Conservation (phyloP, 2,329 filamentous ascomycete genomes). For the Kalmusia sp. region DNA sequence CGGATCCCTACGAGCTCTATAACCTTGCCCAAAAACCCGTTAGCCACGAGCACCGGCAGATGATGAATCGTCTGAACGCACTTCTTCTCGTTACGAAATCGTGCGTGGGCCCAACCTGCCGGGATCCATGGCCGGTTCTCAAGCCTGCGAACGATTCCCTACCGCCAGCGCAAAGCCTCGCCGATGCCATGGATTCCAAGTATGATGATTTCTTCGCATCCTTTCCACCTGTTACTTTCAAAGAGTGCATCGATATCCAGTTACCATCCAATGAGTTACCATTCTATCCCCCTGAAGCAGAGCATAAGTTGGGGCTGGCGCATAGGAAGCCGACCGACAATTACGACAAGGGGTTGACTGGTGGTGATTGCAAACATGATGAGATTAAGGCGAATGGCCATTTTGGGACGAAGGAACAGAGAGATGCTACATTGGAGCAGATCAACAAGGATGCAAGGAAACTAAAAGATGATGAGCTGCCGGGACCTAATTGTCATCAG, state of each 20-base stretch:
- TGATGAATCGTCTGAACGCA: conserved; percentile 54
- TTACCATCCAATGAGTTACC: neutral
- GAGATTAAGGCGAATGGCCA: too few relatives aligned
- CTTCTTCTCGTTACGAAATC: conserved; percentile 67
- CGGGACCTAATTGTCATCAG: too few relatives aligned
- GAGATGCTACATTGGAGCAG: too few relatives aligned
- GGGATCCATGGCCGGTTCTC: conserved; percentile 63
- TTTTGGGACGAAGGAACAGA: too few relatives aligned
- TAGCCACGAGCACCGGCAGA: neutral
- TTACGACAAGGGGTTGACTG: too few relatives aligned
- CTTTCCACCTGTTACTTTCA: conserved; percentile 59
- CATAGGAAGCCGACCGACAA: too few relatives aligned
- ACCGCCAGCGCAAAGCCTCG: conserved; percentile 55
- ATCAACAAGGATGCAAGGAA: too few relatives aligned
- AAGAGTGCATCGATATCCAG: conserved; percentile 48
- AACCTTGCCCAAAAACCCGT: neutral
- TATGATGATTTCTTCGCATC: conserved; percentile 62
- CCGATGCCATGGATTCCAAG: conserved; percentile 55
- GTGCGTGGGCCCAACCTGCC: conserved; percentile 62
- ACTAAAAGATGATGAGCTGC: too few relatives aligned
- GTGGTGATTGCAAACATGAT: too few relatives aligned
- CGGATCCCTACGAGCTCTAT: conserved; percentile 1
- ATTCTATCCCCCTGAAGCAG: too few relatives aligned
- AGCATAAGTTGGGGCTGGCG: too few relatives aligned
- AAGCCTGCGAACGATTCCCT: conserved; percentile 58